Evolutionary conservation across 2,329 filamentous ascomycete genomes (phyloP), one percentile per base, ranked within the genome.

Genomic region (Sphaceloma murrayae): DNA sequence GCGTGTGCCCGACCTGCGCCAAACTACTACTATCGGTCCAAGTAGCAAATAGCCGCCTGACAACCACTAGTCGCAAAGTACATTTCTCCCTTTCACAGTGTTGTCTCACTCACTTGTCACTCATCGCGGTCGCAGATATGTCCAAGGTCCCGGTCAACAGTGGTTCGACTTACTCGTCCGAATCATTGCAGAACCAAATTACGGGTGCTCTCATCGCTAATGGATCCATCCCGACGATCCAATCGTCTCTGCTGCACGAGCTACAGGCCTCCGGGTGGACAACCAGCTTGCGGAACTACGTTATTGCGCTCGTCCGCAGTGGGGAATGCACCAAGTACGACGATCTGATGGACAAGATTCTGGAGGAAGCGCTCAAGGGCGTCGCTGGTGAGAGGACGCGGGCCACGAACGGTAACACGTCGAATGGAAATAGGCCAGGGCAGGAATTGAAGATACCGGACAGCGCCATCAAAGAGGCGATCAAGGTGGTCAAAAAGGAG

Each of bases 181-280:
- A 58, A 3, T 48, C 57, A 43, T 51, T 65, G 2, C 65, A 67
- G 55, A 58, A 58, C 46, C 49, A 58, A 30, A 62, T 70, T 56
- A 67, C 65, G 48, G 54, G 59, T 32, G 64, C 66, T 31, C 69
- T 77, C 30, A 63, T 67, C 39, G 57, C 62, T 14, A 57, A 67
- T 49, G 62, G 64, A 53, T 67, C 70, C 44, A 70, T 78, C 51
- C 67, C 69, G 54, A 68, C 70, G 54, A 73, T 80, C 32, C 73
- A 78, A 54, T 53, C 62, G 27, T 66, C 68, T 1, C 65, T 80
- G 18, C 64, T 70, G 47, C 67, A 74, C 53, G 67, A 69, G 16
- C 67, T 79, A 8, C 69, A 75, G 53, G 66, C 72, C 43, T 61
- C 65, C n/a, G 75, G 75, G 52, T 80, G 75, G 75, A 71, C 72